Conservation (phyloP, 1,139 yeast genomes). For the Nakaseomyces glabratus region DNA sequence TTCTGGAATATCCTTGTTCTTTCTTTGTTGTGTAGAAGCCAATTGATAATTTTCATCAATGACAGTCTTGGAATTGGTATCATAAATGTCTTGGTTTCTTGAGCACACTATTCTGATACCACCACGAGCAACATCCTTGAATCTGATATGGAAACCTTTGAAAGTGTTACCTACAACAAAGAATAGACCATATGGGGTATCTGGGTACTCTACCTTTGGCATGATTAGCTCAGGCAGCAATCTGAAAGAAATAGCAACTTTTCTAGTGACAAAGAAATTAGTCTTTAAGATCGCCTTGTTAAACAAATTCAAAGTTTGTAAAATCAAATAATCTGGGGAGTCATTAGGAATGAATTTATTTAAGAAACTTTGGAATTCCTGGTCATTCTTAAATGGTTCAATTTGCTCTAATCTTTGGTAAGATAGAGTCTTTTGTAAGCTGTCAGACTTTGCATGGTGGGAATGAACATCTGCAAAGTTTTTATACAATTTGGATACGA, state of each 20-base stretch:
- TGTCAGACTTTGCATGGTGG: slow-evolving; percentile 43
- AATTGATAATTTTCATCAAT: slow-evolving; percentile 95
- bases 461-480: slow-evolving; percentile 91
- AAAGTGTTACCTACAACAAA: slow-evolving; percentile 94
- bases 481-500: slow-evolving; percentile 77
- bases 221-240: slow-evolving; percentile 70
- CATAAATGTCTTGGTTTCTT: slow-evolving; percentile 76
- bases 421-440: slow-evolving; percentile 70
- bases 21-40: slow-evolving; percentile 93
- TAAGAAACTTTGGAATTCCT: slow-evolving; percentile 62
- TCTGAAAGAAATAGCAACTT: slow-evolving; percentile 91
- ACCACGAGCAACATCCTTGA: slow-evolving; percentile 96
- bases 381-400: slow-evolving; percentile 65
- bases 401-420: slow-evolving; percentile 79
- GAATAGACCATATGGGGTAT: slow-evolving; percentile 89
- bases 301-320: slow-evolving; percentile 74
- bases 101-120: slow-evolving; percentile 94
- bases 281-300: slow-evolving; percentile 86
- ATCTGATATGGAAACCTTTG: slow-evolving; percentile 94
- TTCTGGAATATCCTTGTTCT: slow-evolving; percentile 97
- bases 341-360: slow-evolving; percentile 65
- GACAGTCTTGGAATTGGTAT: slow-evolving; percentile 74
- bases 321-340: slow-evolving; percentile 68
- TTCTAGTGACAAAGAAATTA: slow-evolving; percentile 86
- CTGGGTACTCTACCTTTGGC: slow-evolving; percentile 82